phyloP scores from a whole-genome alignment of 768 basidiomycete species.

The Hericium rajendrae region DNA sequence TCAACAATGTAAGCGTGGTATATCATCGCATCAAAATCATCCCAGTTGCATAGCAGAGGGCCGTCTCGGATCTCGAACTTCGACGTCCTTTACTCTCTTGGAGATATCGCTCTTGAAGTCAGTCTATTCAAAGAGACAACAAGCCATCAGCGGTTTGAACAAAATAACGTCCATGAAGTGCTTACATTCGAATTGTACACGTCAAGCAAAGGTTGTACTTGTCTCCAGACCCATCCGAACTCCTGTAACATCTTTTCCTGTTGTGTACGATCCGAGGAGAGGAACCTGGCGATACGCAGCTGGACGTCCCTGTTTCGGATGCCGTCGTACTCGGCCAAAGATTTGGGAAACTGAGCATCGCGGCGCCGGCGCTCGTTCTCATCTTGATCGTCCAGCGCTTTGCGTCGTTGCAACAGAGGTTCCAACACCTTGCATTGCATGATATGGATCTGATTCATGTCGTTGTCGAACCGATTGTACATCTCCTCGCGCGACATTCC shows the following conservation, averaged over 20 bases:
- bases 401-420: constrained; percentile 2
- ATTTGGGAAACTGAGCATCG: constrained; percentile 6
- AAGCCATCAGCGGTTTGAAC: background rate
- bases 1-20: background rate
- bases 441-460: background rate
- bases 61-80: constrained; percentile 12
- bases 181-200: constrained; percentile 4
- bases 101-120: constrained; percentile 8
- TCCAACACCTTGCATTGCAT: constrained; percentile 4
- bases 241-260: constrained; percentile 11
- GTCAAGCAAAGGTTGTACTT: constrained; percentile 8
- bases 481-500: background rate
- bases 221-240: constrained; percentile 7
- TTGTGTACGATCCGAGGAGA: constrained; percentile 6
- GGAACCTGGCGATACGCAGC: constrained; percentile 10
- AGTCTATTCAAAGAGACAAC: background rate
- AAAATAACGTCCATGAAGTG: background rate
- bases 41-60: background rate
- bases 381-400: constrained; percentile 5
- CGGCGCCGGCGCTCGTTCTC: constrained; percentile 7
- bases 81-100: constrained; percentile 5
- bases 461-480: background rate
- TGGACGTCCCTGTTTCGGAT: constrained; percentile 11
- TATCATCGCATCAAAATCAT: background rate
- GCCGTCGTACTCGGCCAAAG: constrained; percentile 5